Base-by-base conservation (phyloP, 106 monocot genomes). In the Hemerocallis citrina region DNA sequence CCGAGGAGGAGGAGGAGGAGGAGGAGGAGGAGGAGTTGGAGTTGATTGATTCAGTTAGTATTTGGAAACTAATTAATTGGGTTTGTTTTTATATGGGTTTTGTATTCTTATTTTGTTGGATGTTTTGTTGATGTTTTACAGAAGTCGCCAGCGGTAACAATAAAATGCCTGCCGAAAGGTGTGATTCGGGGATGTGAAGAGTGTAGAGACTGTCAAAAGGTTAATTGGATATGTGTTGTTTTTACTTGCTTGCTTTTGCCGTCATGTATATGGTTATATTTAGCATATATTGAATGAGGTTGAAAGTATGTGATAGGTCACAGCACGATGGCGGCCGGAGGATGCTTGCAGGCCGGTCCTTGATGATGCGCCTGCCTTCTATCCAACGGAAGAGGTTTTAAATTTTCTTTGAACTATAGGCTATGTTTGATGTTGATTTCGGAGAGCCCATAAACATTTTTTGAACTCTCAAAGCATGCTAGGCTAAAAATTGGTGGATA, bases 341-440 rank as follows among this genome's bases (percentile, higher is more conserved):
- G 76, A 63, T 67, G 78, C 81, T 51, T 65, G 77, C 60, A 89
- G 74, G 33, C 88, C 85, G 54, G 47, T 57, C 38, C 70, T 85
- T 64, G 79, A 72, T 27, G 93, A 89, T n/a, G 88, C 89, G 27
- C 88, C 85, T 67, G 77, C 85, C 10, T 93, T 85, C 56, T 75
- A 89, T 79, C 88, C 89, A 36, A 89, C 54, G 17, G 85, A 85
- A 72, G 93, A 93, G 85, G 92, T 93, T 10, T 33, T 47, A 44
- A 27, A 27, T 37, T 24, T 62, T 32, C 1, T 55, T 34, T 34
- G n/a, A 27, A 21, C 22, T 57, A 40, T 0, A 30, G 23, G n/a
- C n/a, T n/a, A n/a, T n/a, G n/a, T n/a, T n/a, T n/a, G n/a, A n/a
- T n/a, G n/a, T n/a, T n/a, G n/a, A n/a, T n/a, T n/a, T n/a, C n/a